Evolutionary conservation across 805 yeast genomes (phyloP).

Genomic region (Pichia cabralensis): DNA sequence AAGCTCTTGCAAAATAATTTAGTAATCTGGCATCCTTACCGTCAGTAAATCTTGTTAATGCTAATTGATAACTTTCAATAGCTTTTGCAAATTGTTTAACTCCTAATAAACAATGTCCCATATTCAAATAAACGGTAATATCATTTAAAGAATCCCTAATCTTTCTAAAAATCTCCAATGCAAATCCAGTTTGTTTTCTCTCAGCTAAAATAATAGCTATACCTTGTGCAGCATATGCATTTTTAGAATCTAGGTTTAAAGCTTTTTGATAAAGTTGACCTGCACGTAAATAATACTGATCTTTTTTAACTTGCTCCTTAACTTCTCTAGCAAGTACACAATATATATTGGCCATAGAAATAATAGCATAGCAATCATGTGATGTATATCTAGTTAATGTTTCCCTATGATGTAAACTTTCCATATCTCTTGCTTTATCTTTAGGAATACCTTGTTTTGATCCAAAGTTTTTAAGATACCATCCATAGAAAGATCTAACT

Average conservation of each 20-base stretch:
- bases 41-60: slow-evolving; percentile 54
- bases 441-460: slow-evolving; percentile 36
- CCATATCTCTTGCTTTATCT: slow-evolving; percentile 44
- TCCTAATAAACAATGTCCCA: slow-evolving; percentile 82
- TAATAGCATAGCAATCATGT: slow-evolving; percentile 82
- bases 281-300: slow-evolving; percentile 78
- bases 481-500: slow-evolving; percentile 83
- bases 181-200: slow-evolving; percentile 60
- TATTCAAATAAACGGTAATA: slow-evolving; percentile 69
- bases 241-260: slow-evolving; percentile 67
- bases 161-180: slow-evolving; percentile 79
- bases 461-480: slow-evolving; percentile 66
- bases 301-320: slow-evolving; percentile 48
- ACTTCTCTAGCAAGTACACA: slow-evolving; percentile 71
- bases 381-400: slow-evolving; percentile 75
- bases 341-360: slow-evolving; percentile 85
- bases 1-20: slow-evolving; percentile 74
- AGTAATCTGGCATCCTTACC: slow-evolving; percentile 56
- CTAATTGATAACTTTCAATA: slow-evolving; percentile 80
- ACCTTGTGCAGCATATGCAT: slow-evolving; percentile 97
- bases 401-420: slow-evolving; percentile 72
- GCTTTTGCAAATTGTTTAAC: slow-evolving; percentile 77
- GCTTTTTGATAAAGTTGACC: slow-evolving; percentile 88
- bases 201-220: slow-evolving; percentile 89
- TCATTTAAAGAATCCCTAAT: slow-evolving; percentile 85